Conservation (phyloP, 2,329 filamentous ascomycete genomes). For the Endoconidiophora polonica region DNA sequence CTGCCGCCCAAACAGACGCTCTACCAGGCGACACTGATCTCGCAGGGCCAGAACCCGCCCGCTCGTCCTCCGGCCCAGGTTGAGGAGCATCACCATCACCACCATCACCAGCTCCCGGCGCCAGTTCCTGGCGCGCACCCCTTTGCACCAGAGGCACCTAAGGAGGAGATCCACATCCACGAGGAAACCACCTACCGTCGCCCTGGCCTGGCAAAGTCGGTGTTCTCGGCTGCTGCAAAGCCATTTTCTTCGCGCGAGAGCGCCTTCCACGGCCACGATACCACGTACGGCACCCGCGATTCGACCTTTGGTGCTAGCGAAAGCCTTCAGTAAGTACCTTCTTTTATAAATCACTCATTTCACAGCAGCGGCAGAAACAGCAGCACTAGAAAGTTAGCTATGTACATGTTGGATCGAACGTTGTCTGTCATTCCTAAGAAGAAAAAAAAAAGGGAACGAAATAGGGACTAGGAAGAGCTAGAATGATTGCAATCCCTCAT, state of each 20-base stretch:
- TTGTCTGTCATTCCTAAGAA: neutral
- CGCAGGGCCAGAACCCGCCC: slow-evolving; percentile 1
- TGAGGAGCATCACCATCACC: slow-evolving; percentile 6
- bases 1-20: slow-evolving; percentile 12
- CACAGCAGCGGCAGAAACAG: too few relatives aligned
- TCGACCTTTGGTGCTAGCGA: slow-evolving; percentile 9
- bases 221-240: slow-evolving; percentile 3
- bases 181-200: slow-evolving; percentile 11
- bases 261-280: slow-evolving; percentile 2
- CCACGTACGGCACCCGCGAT: neutral
- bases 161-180: slow-evolving; percentile 9
- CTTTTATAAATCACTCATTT: neutral
- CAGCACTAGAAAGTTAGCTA: neutral
- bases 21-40: slow-evolving; percentile 11
- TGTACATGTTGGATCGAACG: neutral
- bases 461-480: too few relatives aligned
- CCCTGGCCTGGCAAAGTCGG: slow-evolving; percentile 7
- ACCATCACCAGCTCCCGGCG: slow-evolving; percentile 5
- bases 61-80: slow-evolving; percentile 6
- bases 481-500: too few relatives aligned
- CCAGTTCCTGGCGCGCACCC: neutral
- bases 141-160: slow-evolving; percentile 1
- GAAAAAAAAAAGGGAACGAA: neutral
- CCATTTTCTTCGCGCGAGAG: slow-evolving; percentile 3
- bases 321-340: slow-evolving; percentile 9